Conservation (phyloP, 1,284 basidiomycete species). For the Malassezia yamatoensis region DNA sequence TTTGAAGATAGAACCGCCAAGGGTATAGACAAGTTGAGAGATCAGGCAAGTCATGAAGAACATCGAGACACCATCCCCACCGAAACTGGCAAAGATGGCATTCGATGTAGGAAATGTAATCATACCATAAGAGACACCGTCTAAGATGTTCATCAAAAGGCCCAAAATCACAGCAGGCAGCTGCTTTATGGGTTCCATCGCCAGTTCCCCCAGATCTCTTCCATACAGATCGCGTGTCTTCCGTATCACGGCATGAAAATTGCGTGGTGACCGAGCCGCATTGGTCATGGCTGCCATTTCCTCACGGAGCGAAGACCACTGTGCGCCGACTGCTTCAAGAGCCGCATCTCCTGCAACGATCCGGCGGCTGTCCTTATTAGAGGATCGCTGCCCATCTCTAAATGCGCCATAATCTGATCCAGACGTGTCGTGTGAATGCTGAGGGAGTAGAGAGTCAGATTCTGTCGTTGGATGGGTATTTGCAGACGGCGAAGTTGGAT, state of each 20-base stretch:
- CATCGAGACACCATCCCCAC: constrained; percentile 81
- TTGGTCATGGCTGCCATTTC: neutral
- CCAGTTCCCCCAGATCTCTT: constrained; percentile 22
- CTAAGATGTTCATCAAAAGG: constrained; percentile 76
- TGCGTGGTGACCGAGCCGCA: constrained; percentile 10
- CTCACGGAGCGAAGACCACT: constrained; percentile 1
- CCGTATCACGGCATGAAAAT: neutral
- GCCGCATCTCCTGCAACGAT: constrained; percentile 8
- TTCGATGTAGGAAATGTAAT: constrained; percentile 71
- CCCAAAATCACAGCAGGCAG: constrained; percentile 75
- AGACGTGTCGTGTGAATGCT: neutral
- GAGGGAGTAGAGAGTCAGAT: neutral
- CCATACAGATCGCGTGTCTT: constrained; percentile 19
- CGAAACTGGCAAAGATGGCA: constrained; percentile 69
- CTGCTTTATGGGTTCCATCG: constrained; percentile 32
- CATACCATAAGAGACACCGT: constrained; percentile 69
- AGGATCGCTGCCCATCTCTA: neutral
- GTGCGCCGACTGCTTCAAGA: constrained; percentile 2
- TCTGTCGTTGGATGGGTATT: neutral
- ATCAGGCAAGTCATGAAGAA: constrained; percentile 55
- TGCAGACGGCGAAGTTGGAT: neutral
- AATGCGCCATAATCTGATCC: neutral
- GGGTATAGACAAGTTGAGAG: constrained; percentile 72
- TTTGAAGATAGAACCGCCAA: constrained; percentile 73
- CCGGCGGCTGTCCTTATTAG: neutral